These are phyloP conservation scores for Leucocoprinus sp. DNA, from an alignment of 768 basidiomycete genomes.

Conservation along the genomic window DNA sequence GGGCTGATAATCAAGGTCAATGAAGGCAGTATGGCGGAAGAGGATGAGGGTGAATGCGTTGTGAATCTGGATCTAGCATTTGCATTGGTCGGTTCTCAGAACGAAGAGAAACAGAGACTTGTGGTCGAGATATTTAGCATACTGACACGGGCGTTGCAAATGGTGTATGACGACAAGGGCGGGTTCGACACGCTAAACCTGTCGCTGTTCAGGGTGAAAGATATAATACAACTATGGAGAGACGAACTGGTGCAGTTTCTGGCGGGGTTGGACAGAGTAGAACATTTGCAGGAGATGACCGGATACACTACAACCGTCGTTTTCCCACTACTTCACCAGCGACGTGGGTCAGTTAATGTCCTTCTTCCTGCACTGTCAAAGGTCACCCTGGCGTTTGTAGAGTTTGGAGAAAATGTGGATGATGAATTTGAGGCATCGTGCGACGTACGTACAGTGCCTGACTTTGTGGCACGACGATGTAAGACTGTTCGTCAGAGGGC, in stretches of 20 bases:
- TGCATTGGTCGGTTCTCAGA: neutral
- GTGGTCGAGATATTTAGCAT: slow-evolving; percentile 5
- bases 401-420: slow-evolving; percentile 8
- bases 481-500: neutral
- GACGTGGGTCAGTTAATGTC: neutral
- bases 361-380: slow-evolving; percentile 5
- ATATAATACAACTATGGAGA: slow-evolving; percentile 5
- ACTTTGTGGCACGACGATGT: slow-evolving; percentile 1
- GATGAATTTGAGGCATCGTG: slow-evolving; percentile 9
- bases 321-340: slow-evolving; percentile 5
- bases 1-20: slow-evolving; percentile 1
- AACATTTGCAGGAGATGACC: slow-evolving; percentile 8
- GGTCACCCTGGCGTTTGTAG: slow-evolving; percentile 6
- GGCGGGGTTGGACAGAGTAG: neutral
- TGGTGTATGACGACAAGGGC: slow-evolving; percentile 9
- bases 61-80: slow-evolving; percentile 4
- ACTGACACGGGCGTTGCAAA: slow-evolving; percentile 3
- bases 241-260: neutral
- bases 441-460: slow-evolving; percentile 3
- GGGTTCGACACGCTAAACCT: slow-evolving; percentile 7
- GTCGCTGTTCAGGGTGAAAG: slow-evolving; percentile 2
- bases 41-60: neutral
- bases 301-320: slow-evolving; percentile 9
- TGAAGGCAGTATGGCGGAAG: neutral
- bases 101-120: slow-evolving; percentile 5